Evolutionary conservation across 2,329 filamentous ascomycete genomes (phyloP).

Genomic region (Trichoderma endophyticum): DNA sequence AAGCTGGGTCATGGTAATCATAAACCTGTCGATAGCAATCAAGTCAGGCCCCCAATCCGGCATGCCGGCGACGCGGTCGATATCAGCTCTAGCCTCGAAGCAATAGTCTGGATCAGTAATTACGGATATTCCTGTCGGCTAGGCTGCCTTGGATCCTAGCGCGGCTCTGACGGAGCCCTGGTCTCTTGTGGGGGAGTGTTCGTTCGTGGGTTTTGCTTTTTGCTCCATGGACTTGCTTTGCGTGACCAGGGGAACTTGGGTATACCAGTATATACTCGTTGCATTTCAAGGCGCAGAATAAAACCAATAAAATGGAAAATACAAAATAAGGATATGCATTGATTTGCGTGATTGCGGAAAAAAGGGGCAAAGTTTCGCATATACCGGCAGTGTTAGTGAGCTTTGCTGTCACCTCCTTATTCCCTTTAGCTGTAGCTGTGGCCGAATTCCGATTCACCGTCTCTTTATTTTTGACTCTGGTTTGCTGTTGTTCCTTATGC

Average conservation of each 20-base stretch:
- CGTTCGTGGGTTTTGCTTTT: not conserved
- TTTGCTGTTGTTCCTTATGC: not conserved
- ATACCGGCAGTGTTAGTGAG: not conserved
- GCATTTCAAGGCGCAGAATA: not conserved
- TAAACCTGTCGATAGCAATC: not conserved
- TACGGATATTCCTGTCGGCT: conserved; percentile 7
- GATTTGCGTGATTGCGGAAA: not conserved
- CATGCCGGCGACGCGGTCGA: conserved; percentile 14
- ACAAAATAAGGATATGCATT: not conserved
- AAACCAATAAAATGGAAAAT: not conserved
- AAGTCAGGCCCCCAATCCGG: conserved; percentile 7
- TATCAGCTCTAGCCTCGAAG: conserved; percentile 17
- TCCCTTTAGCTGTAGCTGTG: not conserved
- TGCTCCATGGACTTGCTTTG: conserved; percentile 2
- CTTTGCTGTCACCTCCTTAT: conserved; percentile 3
- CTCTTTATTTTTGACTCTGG: not conserved
- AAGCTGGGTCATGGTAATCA: not conserved
- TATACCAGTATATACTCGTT: not conserved
- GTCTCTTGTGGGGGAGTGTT: conserved; percentile 3
- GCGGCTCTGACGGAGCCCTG: conserved; percentile 9
- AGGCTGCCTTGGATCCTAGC: not conserved
- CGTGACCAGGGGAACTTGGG: not conserved
- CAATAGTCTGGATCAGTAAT: conserved; percentile 14
- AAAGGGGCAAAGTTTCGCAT: not conserved
- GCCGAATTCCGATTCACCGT: not conserved